These are phyloP conservation scores for Farysia itapuensis DNA, from an alignment of 1,284 basidiomycete species.

Conservation along the genomic window DNA sequence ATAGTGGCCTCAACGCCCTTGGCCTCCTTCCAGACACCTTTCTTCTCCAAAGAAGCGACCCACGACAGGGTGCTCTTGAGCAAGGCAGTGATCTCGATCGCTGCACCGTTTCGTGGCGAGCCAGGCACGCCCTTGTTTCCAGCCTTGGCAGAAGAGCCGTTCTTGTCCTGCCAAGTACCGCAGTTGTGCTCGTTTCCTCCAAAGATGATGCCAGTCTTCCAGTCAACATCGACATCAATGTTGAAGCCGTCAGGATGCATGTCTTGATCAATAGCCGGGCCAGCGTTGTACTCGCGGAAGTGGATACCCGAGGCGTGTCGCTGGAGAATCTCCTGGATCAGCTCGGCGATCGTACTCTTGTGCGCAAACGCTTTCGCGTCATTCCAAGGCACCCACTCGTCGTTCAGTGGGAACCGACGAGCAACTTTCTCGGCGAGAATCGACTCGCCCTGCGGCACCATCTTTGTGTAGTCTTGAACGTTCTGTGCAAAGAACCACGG, in stretches of 20 bases:
- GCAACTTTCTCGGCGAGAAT: constrained; percentile 80
- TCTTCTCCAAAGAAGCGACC: constrained; percentile 71
- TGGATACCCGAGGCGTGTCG: constrained; percentile 88
- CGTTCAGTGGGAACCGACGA: constrained; percentile 88
- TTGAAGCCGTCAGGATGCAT: constrained; percentile 92
- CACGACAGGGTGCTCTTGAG: constrained; percentile 89
- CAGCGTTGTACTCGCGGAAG: constrained; percentile 95
- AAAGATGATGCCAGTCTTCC: constrained; percentile 84
- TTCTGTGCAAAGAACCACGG: constrained; percentile 99
- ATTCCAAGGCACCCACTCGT: constrained; percentile 90
- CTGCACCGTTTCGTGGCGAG: constrained; percentile 91
- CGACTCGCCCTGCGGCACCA: constrained; percentile 79
- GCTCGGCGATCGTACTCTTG: constrained; percentile 74
- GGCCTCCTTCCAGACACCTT: constrained; percentile 72
- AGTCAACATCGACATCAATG: constrained; percentile 89
- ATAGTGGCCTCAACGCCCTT: constrained; percentile 79
- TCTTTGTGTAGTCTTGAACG: constrained; percentile 87
- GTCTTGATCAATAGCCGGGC: constrained; percentile 90
- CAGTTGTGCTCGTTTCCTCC: constrained; percentile 71
- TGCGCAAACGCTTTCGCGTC: constrained; percentile 69
- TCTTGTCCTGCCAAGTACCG: constrained; percentile 58
- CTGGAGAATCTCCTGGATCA: constrained; percentile 94
- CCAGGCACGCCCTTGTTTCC: constrained; percentile 92
- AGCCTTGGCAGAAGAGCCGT: constrained; percentile 65
- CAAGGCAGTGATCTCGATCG: constrained; percentile 90